Conservation (phyloP, 768 basidiomycete genomes). For the Hypholoma fasciculare region DNA sequence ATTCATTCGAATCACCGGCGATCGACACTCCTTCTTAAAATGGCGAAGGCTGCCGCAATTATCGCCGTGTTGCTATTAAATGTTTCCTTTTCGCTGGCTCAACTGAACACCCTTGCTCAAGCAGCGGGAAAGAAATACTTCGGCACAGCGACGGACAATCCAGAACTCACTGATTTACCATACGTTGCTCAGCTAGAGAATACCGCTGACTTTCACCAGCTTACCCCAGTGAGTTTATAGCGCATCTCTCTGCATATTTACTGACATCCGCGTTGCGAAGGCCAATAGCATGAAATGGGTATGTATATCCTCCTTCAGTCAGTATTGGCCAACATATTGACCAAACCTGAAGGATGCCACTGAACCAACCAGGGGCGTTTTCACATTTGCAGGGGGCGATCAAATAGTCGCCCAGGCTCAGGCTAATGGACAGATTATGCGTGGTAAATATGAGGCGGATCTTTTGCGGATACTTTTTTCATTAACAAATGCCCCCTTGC, state of each 20-base stretch:
- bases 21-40: not conserved
- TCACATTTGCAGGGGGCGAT: conserved; percentile 47
- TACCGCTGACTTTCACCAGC: conserved; percentile 40
- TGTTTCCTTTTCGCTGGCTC: conserved; percentile 12
- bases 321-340: not conserved
- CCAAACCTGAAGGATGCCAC: conserved; percentile 42
- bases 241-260: not conserved
- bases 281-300: conserved; percentile 61
- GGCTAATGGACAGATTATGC: conserved; percentile 44
- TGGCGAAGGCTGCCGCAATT: conserved; percentile 12
- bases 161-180: conserved; percentile 42
- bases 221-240: conserved; percentile 35
- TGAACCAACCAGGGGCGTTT: conserved; percentile 45
- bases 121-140: conserved; percentile 10
- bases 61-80: conserved; percentile 6
- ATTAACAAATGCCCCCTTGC: not conserved
- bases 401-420: conserved; percentile 43
- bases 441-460: conserved; percentile 27
- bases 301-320: conserved; percentile 3
- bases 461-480: not conserved
- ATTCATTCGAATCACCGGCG: too few relatives aligned
- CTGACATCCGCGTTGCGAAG: conserved; percentile 11
- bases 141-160: conserved; percentile 32
- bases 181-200: conserved; percentile 43
- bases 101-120: conserved; percentile 14